Conservation (phyloP, 1,284 basidiomycete species). For the Cryptococcus jaspeensis region DNA sequence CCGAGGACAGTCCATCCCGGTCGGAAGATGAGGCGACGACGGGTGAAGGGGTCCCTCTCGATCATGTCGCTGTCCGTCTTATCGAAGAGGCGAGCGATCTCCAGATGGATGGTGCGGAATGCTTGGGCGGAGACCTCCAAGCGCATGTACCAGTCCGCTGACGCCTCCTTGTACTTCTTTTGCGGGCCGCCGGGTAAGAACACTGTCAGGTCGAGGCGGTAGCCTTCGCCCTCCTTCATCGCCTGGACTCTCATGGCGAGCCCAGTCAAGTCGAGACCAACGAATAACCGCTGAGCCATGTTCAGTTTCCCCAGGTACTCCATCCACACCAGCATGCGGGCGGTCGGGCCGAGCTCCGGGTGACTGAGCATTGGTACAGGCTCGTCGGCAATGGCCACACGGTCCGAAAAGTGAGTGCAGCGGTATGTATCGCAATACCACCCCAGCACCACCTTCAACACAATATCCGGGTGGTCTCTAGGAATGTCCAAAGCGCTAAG, state of each 20-base stretch:
- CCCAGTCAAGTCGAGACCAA: conserved; percentile 18
- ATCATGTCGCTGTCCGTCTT: conserved; percentile 6
- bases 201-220: conserved; percentile 18
- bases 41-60: conserved; percentile 1
- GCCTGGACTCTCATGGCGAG: conserved; percentile 13
- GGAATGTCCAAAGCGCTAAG: not conserved
- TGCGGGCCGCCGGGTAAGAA: conserved; percentile 17
- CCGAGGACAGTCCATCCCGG: conserved; percentile 17
- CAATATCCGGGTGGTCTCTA: not conserved
- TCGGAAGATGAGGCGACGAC: conserved; percentile 17
- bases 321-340: conserved; percentile 13
- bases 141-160: conserved; percentile 6
- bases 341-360: not conserved
- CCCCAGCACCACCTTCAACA: conserved; percentile 6
- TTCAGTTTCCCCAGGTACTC: conserved; percentile 15
- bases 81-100: conserved; percentile 1
- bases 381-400: conserved; percentile 13
- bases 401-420: not conserved
- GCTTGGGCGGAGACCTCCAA: conserved; percentile 3
- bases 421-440: conserved; percentile 15
- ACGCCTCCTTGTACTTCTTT: not conserved
- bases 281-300: conserved; percentile 12
- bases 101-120: conserved; percentile 7
- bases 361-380: conserved; percentile 7
- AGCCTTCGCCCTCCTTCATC: conserved; percentile 8